A percentile compares a stretch with the other conserved stretches of the same genome.
Conservation (phyloP, 805 yeast genomes). For the Myxozyma vanderwaltii region DNA sequence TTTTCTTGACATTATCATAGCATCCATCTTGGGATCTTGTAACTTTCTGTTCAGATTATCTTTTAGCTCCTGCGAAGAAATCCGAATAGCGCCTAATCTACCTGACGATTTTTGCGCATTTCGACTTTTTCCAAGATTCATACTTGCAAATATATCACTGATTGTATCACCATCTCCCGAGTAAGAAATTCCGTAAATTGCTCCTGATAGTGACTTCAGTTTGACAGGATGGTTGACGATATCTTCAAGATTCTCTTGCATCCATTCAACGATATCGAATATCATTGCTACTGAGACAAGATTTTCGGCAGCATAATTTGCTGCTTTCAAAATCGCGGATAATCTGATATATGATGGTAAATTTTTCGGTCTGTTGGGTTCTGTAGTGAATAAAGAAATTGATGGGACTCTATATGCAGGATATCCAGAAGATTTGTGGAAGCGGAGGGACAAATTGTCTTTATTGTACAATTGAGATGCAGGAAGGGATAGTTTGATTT, state of each 20-base stretch:
- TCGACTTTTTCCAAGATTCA: slow-evolving; percentile 10
- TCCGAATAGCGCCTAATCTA: slow-evolving; percentile 2
- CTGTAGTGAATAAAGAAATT: slow-evolving; percentile 32
- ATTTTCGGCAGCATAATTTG: slow-evolving; percentile 38
- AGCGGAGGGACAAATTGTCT: slow-evolving; percentile 24
- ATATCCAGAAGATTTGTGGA: slow-evolving; percentile 31
- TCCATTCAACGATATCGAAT: slow-evolving; percentile 73
- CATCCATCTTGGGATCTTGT: slow-evolving; percentile 43
- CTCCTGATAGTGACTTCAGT: slow-evolving; percentile 46
- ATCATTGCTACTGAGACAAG: slow-evolving; percentile 71
- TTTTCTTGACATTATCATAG: slow-evolving; percentile 52
- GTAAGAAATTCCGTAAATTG: slow-evolving; percentile 33
- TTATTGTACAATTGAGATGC: slow-evolving; percentile 13
- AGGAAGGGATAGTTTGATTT: slow-evolving; percentile 23
- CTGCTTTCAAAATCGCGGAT: slow-evolving; percentile 41
- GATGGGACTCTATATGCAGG: slow-evolving; percentile 29
- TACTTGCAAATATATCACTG: slow-evolving; percentile 17
- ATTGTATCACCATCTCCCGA: slow-evolving; percentile 38
- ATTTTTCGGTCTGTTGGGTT: slow-evolving; percentile 5
- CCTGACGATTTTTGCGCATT: not conserved
- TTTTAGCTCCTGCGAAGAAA: slow-evolving; percentile 40
- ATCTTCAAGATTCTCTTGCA: slow-evolving; percentile 60
- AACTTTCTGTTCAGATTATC: slow-evolving; percentile 44
- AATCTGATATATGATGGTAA: slow-evolving; percentile 55
- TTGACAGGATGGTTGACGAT: slow-evolving; percentile 78